Evolutionary conservation across 345 rosid species (phyloP).

Genomic region (Melastoma malabathricum): DNA sequence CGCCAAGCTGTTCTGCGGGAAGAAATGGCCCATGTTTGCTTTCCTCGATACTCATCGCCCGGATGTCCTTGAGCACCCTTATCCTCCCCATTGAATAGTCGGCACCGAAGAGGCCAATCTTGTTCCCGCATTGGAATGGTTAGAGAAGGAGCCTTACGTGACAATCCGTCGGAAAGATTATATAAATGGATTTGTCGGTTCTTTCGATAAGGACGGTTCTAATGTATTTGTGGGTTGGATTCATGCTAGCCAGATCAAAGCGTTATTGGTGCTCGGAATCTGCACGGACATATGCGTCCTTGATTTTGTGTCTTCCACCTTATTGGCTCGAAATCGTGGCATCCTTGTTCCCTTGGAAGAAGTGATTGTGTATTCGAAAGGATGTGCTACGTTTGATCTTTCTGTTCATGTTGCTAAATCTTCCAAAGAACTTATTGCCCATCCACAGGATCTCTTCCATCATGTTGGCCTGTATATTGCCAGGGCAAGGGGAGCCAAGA

Average conservation of each 20-base stretch:
- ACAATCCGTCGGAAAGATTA: slow-evolving; percentile 49
- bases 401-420: slow-evolving; percentile 44
- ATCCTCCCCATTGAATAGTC: slow-evolving; percentile 70
- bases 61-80: slow-evolving; percentile 66
- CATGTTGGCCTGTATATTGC: slow-evolving; percentile 83
- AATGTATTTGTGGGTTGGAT: slow-evolving; percentile 17
- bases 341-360: slow-evolving; percentile 52
- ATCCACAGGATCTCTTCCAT: slow-evolving; percentile 91
- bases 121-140: slow-evolving; percentile 73
- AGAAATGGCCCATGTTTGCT: slow-evolving; percentile 73
- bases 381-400: slow-evolving; percentile 73
- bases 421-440: slow-evolving; percentile 43
- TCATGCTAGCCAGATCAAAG: slow-evolving; percentile 61
- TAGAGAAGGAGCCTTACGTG: slow-evolving; percentile 47
- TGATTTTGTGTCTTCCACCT: slow-evolving; percentile 54
- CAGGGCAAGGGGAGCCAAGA: slow-evolving; percentile 80
- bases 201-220: slow-evolving; percentile 6
- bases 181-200: slow-evolving; percentile 2
- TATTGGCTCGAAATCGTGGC: slow-evolving; percentile 63
- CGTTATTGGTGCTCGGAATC: slow-evolving; percentile 71
- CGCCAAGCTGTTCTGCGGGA: slow-evolving; percentile 45
- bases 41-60: slow-evolving; percentile 79
- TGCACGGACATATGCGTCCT: slow-evolving; percentile 81
- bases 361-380: slow-evolving; percentile 57
- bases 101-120: slow-evolving; percentile 74